Evolutionary conservation across 83 land plant species (phyloP).

Genomic region (Diphasiastrum complanatum): DNA sequence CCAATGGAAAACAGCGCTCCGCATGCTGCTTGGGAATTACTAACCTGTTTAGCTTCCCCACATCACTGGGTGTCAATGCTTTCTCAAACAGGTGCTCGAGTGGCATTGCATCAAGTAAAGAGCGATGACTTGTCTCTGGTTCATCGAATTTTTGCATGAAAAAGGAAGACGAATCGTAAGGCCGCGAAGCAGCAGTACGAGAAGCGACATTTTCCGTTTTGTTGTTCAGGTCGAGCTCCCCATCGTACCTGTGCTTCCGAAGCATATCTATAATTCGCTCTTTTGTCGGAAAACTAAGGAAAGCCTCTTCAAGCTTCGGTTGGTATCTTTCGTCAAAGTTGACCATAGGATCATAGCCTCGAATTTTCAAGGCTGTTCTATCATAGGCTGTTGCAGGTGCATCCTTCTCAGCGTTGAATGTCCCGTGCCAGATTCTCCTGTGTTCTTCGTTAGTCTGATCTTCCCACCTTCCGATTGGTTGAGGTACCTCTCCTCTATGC

Average conservation of each 20-base stretch:
- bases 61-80: slow-evolving; percentile 72
- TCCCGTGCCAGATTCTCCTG: slow-evolving; percentile 87
- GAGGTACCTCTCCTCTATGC: slow-evolving; percentile 86
- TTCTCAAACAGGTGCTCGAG: slow-evolving; percentile 69
- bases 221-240: slow-evolving; percentile 29
- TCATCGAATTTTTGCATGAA: too few relatives aligned
- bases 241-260: slow-evolving; percentile 31
- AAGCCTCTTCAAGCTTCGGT: slow-evolving; percentile 17
- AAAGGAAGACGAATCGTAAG: not conserved
- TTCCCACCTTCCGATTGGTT: slow-evolving; percentile 94
- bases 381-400: slow-evolving; percentile 82
- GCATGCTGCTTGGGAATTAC: slow-evolving; percentile 84
- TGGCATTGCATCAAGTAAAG: not conserved
- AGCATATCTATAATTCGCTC: slow-evolving; percentile 35
- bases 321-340: slow-evolving; percentile 37
- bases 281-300: slow-evolving; percentile 10
- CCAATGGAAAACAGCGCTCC: slow-evolving; percentile 63
- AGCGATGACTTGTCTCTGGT: too few relatives aligned
- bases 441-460: slow-evolving; percentile 93
- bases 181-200: not conserved
- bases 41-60: slow-evolving; percentile 62
- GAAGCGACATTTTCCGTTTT: not conserved
- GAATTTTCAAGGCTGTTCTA: slow-evolving; percentile 63
- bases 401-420: slow-evolving; percentile 68
- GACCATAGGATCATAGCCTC: slow-evolving; percentile 72